A percentile compares a stretch with the other conserved stretches of the same genome.
Evolutionary conservation across 768 basidiomycete genomes (phyloP).

Genomic region (Galerina sulciceps): DNA sequence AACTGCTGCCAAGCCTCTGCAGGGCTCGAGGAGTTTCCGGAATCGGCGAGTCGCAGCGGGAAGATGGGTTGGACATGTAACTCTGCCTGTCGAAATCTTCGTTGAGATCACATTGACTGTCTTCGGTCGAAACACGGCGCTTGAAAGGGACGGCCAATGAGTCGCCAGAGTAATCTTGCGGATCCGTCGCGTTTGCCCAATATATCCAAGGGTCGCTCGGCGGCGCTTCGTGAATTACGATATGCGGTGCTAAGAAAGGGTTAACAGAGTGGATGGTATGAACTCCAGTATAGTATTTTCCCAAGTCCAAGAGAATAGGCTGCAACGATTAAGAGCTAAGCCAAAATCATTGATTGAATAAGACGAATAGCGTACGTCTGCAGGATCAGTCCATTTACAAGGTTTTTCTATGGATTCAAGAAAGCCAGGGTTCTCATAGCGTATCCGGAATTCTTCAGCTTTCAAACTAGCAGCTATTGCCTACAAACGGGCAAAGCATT

Average conservation of each 20-base stretch:
- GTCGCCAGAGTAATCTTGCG: conserved; percentile 10
- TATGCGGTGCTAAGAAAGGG: conserved; percentile 22
- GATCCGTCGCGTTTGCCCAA: conserved; percentile 4
- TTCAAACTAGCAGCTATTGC: conserved; percentile 41
- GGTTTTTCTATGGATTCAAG: conserved; percentile 38
- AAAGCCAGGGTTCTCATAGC: conserved; percentile 39
- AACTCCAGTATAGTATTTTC: not conserved
- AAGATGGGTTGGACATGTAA: not conserved
- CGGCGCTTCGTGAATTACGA: conserved; percentile 18
- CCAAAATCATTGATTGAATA: conserved; percentile 1
- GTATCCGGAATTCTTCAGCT: conserved; percentile 39
- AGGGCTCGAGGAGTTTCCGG: conserved; percentile 25
- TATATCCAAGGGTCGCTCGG: conserved; percentile 11
- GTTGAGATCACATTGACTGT: not conserved
- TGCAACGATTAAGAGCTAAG: conserved; percentile 11
- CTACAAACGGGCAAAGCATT: conserved; percentile 28
- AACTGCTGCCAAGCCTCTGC: conserved; percentile 19
- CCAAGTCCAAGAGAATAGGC: conserved; percentile 1
- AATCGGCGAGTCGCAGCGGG: conserved; percentile 12
- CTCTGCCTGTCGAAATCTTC: not conserved
- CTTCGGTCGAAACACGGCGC: not conserved
- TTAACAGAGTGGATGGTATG: conserved; percentile 17
- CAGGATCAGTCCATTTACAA: conserved; percentile 56
- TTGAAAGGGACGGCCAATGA: conserved; percentile 4
- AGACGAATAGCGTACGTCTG: conserved; percentile 39